Percentiles rank a stretch among this genome's conserved stretches.
Evolutionary conservation across 495 filamentous ascomycete species (phyloP).

Genomic region (Aspergillus avenaceus): DNA sequence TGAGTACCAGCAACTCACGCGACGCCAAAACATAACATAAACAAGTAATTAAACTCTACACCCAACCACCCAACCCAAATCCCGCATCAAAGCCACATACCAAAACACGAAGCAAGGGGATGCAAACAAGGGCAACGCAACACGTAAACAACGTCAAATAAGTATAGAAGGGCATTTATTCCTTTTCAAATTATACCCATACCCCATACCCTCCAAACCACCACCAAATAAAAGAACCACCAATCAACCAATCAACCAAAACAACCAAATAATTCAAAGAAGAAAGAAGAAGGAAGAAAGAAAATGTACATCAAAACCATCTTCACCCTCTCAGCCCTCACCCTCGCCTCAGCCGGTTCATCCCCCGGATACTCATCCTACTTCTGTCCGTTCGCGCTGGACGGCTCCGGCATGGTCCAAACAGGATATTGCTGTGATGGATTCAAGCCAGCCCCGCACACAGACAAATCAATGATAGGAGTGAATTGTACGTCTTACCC

Average conservation of each 20-base stretch:
- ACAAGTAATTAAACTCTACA: too few species aligned
- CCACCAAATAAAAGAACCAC: neutral
- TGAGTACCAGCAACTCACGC: too few species aligned
- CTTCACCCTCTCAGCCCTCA: slow-evolving; percentile 18
- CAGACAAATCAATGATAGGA: slow-evolving; percentile 24
- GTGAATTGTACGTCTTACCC: slow-evolving; percentile 27
- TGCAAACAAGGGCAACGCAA: too few species aligned
- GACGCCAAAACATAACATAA: too few species aligned
- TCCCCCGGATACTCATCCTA: too few species aligned
- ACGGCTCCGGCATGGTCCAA: slow-evolving; percentile 33
- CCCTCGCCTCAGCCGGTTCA: slow-evolving; percentile 21
- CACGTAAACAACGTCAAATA: neutral
- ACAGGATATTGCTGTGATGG: slow-evolving; percentile 36
- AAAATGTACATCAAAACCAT: slow-evolving; percentile 32
- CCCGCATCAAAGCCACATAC: neutral
- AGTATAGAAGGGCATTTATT: too few species aligned
- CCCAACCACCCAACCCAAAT: neutral
- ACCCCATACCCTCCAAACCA: too few species aligned
- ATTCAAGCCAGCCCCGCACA: slow-evolving; percentile 12
- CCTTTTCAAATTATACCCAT: too few species aligned
- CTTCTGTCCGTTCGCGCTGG: slow-evolving; percentile 30
- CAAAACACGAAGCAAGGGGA: too few species aligned
- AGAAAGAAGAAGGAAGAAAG: slow-evolving; percentile 8
- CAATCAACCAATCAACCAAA: neutral
- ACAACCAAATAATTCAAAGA: neutral